phyloP scores from a whole-genome alignment of 208 protist species.

The Wallacemonas sp. region DNA sequence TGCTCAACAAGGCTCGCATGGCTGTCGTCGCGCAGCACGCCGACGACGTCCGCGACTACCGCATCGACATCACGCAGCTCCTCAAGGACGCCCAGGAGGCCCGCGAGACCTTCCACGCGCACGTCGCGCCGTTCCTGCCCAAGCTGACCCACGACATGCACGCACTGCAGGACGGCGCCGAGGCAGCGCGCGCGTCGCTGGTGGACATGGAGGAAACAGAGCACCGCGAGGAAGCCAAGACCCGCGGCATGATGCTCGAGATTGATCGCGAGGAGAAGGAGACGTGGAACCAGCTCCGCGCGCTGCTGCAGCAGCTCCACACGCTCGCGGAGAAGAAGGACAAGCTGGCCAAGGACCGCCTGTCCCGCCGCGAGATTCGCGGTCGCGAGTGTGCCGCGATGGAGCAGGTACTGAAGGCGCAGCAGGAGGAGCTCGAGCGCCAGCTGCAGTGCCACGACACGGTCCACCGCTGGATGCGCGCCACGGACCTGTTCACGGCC shows the following conservation, averaged over 20 bases:
- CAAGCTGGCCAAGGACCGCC: constrained; percentile 48
- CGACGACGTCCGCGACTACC: constrained; percentile 63
- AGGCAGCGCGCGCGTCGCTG: constrained; percentile 34
- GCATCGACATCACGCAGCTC: constrained; percentile 37
- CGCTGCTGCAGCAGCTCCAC: constrained; percentile 40
- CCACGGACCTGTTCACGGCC: constrained; percentile 62
- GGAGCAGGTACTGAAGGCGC: constrained; percentile 50
- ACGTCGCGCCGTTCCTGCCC: constrained; percentile 41
- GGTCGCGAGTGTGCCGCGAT: constrained; percentile 39
- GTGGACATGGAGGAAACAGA: constrained; percentile 36
- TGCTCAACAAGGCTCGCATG: constrained; percentile 84
- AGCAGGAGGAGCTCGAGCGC: constrained; percentile 40
- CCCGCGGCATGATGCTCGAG: constrained; percentile 26
- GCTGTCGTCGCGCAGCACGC: constrained; percentile 56
- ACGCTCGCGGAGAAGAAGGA: constrained; percentile 44
- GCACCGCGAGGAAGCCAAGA: constrained; percentile 30
- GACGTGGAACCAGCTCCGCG: constrained; percentile 49
- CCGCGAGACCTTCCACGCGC: constrained; percentile 35
- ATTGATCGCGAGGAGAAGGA: constrained; percentile 51
- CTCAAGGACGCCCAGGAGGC: constrained; percentile 60
- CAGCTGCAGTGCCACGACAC: constrained; percentile 58
- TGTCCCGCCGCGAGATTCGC: constrained; percentile 64
- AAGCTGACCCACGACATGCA: constrained; percentile 57
- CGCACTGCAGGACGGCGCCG: constrained; percentile 26
- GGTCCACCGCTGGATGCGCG: constrained; percentile 45